Percentiles rank a stretch among this genome's conserved stretches.
These are phyloP conservation scores for Arthrobotrys sinensis DNA, from an alignment of 2,329 filamentous ascomycete genomes.

Conservation along the genomic window DNA sequence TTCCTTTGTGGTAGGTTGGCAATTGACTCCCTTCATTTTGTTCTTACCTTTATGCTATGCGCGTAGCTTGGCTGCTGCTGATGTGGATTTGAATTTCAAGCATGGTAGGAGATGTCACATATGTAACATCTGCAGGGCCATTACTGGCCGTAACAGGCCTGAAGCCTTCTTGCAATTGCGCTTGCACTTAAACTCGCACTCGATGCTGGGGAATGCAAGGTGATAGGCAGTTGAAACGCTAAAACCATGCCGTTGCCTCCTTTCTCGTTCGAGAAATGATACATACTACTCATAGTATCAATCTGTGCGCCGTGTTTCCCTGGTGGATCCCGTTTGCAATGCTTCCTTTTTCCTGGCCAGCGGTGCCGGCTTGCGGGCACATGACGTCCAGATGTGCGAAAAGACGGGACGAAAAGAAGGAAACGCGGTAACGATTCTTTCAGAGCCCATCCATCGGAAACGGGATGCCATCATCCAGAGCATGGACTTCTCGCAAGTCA, in stretches of 20 bases:
- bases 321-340: conserved; percentile 34
- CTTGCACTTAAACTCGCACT: conserved; percentile 31
- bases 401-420: conserved; percentile 45
- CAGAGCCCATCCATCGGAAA: conserved; percentile 16
- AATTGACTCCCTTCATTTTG: neutral
- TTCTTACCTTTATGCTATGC: neutral
- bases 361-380: conserved; percentile 37
- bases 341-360: conserved; percentile 41
- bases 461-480: conserved; percentile 22
- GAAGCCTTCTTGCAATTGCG: conserved; percentile 16
- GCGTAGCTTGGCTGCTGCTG: neutral
- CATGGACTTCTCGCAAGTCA: conserved; percentile 6
- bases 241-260: conserved; percentile 45
- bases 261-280: conserved; percentile 46
- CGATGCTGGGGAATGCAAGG: conserved; percentile 38
- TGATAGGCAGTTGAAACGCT: conserved; percentile 54
- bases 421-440: conserved; percentile 46
- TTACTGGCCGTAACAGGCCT: conserved; percentile 5
- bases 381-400: conserved; percentile 45
- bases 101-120: conserved; percentile 3
- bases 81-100: neutral
- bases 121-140: neutral
- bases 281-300: conserved; percentile 1
- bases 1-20: conserved; percentile 8
- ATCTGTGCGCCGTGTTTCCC: conserved; percentile 42